These are phyloP conservation scores for Hygrophoropsis aurantiaca DNA, from an alignment of 768 basidiomycete species.

Conservation along the genomic window DNA sequence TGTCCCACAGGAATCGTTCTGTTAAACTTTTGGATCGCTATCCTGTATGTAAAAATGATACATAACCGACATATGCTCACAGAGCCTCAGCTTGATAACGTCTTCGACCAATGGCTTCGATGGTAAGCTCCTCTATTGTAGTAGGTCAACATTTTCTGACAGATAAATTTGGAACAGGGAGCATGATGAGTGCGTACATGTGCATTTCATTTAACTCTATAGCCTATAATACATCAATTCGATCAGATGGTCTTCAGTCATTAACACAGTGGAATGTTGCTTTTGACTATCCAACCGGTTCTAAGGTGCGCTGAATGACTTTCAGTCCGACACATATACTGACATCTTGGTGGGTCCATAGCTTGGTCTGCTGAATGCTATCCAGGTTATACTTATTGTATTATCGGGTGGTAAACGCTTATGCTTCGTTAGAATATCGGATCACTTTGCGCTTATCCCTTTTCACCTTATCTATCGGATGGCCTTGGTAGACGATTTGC, in stretches of 20 bases:
- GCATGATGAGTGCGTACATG: conserved; percentile 36
- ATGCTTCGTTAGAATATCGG: conserved; percentile 35
- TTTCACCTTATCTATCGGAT: conserved; percentile 42
- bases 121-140: conserved; percentile 10
- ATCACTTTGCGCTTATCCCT: conserved; percentile 35
- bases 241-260: conserved; percentile 35
- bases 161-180: conserved; percentile 15
- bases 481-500: conserved; percentile 36
- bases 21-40: conserved; percentile 64
- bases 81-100: conserved; percentile 28
- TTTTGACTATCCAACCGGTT: conserved; percentile 27
- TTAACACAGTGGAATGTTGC: conserved; percentile 35
- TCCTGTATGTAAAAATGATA: conserved; percentile 42
- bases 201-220: background rate
- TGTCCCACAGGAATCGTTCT: conserved; percentile 44
- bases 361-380: conserved; percentile 38
- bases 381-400: conserved; percentile 22
- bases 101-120: conserved; percentile 39
- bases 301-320: conserved; percentile 19
- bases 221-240: background rate
- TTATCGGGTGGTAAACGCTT: no score
- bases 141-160: background rate
- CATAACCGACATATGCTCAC: background rate
- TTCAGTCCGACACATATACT: background rate
- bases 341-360: conserved; percentile 6